These are phyloP conservation scores for Lachnellula arida DNA, from an alignment of 2,329 filamentous ascomycete genomes.

Conservation along the genomic window DNA sequence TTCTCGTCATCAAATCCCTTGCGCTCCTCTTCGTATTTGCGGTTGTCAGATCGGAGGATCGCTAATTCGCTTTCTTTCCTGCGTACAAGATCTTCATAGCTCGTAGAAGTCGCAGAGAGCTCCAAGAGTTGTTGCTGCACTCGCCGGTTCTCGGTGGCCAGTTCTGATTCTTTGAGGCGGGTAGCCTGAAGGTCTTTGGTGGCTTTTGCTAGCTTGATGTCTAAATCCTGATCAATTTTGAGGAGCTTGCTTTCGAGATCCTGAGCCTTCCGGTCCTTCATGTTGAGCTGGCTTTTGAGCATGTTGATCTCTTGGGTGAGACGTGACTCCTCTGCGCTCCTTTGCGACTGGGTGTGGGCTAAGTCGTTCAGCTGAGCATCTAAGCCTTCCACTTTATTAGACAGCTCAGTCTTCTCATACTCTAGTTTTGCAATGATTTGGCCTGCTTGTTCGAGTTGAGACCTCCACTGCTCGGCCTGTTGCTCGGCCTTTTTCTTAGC, in stretches of 20 bases:
- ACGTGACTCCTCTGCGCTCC: conserved; percentile 69
- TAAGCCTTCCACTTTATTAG: conserved; percentile 61
- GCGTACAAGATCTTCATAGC: conserved; percentile 89
- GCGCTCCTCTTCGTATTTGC: conserved; percentile 76
- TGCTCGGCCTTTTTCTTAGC: conserved; percentile 87
- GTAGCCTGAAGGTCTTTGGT: conserved; percentile 75
- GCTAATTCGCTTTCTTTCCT: conserved; percentile 91
- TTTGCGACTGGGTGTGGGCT: conserved; percentile 64
- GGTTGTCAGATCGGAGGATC: conserved; percentile 78
- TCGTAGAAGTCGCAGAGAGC: conserved; percentile 84
- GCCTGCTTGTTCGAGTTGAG: conserved; percentile 87
- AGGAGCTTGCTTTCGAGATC: conserved; percentile 83
- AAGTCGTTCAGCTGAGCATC: conserved; percentile 68
- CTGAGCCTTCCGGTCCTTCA: conserved; percentile 86
- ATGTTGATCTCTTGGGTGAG: conserved; percentile 83
- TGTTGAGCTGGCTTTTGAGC: conserved; percentile 79
- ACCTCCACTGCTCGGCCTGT: conserved; percentile 71
- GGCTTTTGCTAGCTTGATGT: conserved; percentile 73
- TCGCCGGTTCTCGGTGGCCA: conserved; percentile 74
- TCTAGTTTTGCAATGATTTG: conserved; percentile 82
- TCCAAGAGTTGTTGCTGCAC: conserved; percentile 82
- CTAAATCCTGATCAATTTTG: conserved; percentile 81
- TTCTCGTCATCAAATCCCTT: conserved; percentile 76
- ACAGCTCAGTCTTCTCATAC: conserved; percentile 74
- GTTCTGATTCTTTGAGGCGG: conserved; percentile 69